Percentiles rank a stretch among this genome's conserved stretches.
Conservation (phyloP, 441 rosid genomes). For the Melianthus villosus region DNA sequence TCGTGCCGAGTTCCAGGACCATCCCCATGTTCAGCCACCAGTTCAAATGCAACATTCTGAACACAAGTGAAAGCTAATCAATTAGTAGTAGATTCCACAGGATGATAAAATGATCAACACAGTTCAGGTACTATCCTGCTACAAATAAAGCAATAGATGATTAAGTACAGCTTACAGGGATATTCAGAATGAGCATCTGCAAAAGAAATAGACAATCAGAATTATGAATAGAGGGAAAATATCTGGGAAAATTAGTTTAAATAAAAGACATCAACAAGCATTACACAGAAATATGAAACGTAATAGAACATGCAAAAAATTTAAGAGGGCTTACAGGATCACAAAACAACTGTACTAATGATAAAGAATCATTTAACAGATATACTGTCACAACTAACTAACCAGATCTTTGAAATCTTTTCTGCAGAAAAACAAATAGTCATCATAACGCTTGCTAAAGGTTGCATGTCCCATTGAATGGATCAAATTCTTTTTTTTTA, state of each 20-base stretch:
- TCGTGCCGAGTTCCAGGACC: conserved; percentile 25
- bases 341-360: too few relatives aligned
- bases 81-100: too few relatives aligned
- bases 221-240: conserved; percentile 1
- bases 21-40: conserved; percentile 32
- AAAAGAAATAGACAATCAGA: conserved; percentile 15
- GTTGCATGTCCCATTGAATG: too few relatives aligned
- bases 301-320: too few relatives aligned
- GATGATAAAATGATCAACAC: neutral
- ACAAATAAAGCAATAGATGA: neutral
- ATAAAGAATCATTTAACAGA: too few relatives aligned
- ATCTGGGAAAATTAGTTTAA: conserved; percentile 1
- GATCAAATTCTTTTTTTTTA: too few relatives aligned
- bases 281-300: too few relatives aligned
- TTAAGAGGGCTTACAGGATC: too few relatives aligned
- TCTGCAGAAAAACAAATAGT: too few relatives aligned
- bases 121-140: neutral
- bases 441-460: too few relatives aligned
- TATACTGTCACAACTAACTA: too few relatives aligned
- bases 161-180: conserved; percentile 42
- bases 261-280: neutral
- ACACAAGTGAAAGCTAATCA: conserved; percentile 5
- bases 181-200: conserved; percentile 67
- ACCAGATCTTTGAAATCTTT: too few relatives aligned
- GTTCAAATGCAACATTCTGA: conserved; percentile 61